A percentile compares a stretch with the other conserved stretches of the same genome.
phyloP scores from a whole-genome alignment of 805 yeast genomes.

The Huiozyma sinensis region DNA sequence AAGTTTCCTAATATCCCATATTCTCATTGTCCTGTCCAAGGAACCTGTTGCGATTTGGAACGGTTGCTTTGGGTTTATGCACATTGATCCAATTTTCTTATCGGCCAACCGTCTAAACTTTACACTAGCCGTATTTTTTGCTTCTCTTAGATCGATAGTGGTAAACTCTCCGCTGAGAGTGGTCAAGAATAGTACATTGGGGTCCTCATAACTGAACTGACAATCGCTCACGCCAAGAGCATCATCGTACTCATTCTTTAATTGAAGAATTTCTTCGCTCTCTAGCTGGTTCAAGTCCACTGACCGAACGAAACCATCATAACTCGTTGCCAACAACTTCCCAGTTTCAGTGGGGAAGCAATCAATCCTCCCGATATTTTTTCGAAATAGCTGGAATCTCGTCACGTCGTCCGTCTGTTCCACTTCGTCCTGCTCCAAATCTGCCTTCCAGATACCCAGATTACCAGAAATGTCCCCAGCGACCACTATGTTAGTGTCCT shows the following conservation, averaged over 20 bases:
- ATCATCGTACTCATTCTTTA: slow-evolving; percentile 42
- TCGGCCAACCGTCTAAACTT: slow-evolving; percentile 59
- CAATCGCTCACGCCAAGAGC: slow-evolving; percentile 69
- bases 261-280: slow-evolving; percentile 51
- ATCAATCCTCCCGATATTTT: slow-evolving; percentile 54
- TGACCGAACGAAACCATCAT: slow-evolving; percentile 77
- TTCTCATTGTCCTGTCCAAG: slow-evolving; percentile 67
- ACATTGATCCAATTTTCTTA: slow-evolving; percentile 86
- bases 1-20: slow-evolving; percentile 75
- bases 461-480: slow-evolving; percentile 90
- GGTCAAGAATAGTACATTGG: slow-evolving; percentile 54
- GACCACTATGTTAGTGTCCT: slow-evolving; percentile 47
- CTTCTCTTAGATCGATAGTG: slow-evolving; percentile 55
- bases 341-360: slow-evolving; percentile 40
- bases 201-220: slow-evolving; percentile 38
- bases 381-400: slow-evolving; percentile 64
- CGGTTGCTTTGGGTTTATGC: slow-evolving; percentile 57
- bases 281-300: slow-evolving; percentile 55
- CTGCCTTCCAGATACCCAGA: slow-evolving; percentile 76
- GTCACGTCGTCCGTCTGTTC: slow-evolving; percentile 41
- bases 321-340: slow-evolving; percentile 59
- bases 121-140: slow-evolving; percentile 15
- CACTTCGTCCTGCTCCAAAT: slow-evolving; percentile 28
- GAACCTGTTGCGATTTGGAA: slow-evolving; percentile 79
- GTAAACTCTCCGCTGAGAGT: slow-evolving; percentile 76